A percentile compares a stretch with the other conserved stretches of the same genome.
These are phyloP conservation scores for Linum tenue DNA, from an alignment of 345 rosid genomes.

Conservation along the genomic window DNA sequence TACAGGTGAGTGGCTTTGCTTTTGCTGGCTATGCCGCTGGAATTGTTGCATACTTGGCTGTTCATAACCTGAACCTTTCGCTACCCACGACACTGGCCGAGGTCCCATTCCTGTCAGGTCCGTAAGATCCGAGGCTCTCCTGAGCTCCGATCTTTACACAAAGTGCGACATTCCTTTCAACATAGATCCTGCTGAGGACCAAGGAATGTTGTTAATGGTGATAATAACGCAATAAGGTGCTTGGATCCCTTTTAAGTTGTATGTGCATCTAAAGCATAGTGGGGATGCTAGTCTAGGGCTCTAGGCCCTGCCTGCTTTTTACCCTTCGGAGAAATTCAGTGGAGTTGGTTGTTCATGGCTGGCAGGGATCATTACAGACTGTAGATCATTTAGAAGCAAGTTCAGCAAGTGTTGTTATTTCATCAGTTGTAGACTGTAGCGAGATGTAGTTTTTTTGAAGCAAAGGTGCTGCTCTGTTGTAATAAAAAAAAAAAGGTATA, in stretches of 20 bases:
- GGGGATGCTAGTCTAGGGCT: neutral
- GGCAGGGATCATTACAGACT: neutral
- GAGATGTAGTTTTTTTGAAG: too few species aligned
- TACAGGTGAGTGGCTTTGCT: constrained; percentile 90
- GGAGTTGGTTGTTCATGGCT: neutral
- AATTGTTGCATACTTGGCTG: constrained; percentile 23
- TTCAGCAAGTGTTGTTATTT: neutral
- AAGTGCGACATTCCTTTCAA: neutral
- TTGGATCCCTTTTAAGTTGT: neutral
- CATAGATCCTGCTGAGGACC: neutral
- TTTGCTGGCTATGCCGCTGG: constrained; percentile 85
- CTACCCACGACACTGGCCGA: constrained; percentile 23
- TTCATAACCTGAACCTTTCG: constrained; percentile 16
- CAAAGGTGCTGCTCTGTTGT: too few species aligned
- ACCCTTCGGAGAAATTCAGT: neutral
- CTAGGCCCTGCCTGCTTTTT: neutral
- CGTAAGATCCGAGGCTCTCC: neutral
- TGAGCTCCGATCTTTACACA: neutral
- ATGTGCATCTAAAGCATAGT: neutral
- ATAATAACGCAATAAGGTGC: neutral
- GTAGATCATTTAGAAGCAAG: neutral
- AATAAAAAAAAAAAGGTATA: too few species aligned
- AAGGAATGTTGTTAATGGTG: neutral
- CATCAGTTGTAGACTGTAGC: neutral
- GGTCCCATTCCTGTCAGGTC: constrained; percentile 20